Evolutionary conservation across 2,329 filamentous ascomycete genomes (phyloP), one percentile per base, ranked within the genome.

Genomic region (Pleomassaria siparia): DNA sequence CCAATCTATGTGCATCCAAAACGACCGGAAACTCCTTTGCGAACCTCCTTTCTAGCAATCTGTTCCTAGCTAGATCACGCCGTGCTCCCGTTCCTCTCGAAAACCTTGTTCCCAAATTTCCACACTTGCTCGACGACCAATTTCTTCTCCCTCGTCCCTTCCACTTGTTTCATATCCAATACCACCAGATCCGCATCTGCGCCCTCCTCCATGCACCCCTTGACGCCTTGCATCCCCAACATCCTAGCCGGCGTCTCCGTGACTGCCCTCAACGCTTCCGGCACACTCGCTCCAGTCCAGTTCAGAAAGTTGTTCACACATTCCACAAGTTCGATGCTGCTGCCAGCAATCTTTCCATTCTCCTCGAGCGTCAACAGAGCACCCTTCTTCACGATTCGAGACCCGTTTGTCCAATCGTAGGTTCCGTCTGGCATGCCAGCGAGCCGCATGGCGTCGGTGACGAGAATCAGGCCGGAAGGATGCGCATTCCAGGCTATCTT

Each of bases 371-470:
- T 84, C 28, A 96, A 72, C 46, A 86, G 79, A 0, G 83, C 76
- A 0, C 91, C 90, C 42, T 80, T 82, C 74, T 92, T 92, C 50
- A 87, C 71, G 54, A 83, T 83, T 16, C 77, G 72, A 46, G 82
- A 80, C 32, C 81, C 80, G 47, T 96, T 95, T 4, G 85, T 91
- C 89, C 90, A 95, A 53, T 86, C 82, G 66, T 96, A 95, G 2
- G 82, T 79, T 2, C 91, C 91, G 61, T 96, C 91, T 0, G 88
- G 87, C 44, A 95, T 77, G 1, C 91, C 91, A 16, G 89, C 86
- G 13, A 95, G 80, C 57, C 89, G 85, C 89, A 95, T 95, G 4
- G 91, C 91, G 70, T 96, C 91, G 0, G 91, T 96, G 36, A 96
- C 91, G 5, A 96, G 81, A 50, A 96, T 87, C 62, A 94, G 85